Evolutionary conservation across 1,284 basidiomycete species (phyloP).

Genomic region (Testicularia cyperi): DNA sequence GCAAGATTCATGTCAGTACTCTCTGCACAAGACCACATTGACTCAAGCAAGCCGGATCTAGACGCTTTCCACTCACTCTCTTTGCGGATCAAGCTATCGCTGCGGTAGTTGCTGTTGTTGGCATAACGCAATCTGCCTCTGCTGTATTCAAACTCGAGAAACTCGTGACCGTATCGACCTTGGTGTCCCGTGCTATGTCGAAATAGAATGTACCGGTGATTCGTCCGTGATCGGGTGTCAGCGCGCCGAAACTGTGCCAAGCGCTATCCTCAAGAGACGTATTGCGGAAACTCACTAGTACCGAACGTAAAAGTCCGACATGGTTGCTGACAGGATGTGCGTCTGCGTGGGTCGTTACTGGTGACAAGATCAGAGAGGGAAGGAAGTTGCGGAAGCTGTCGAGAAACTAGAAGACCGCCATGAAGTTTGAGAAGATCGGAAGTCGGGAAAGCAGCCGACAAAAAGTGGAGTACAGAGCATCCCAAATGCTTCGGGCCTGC

Average conservation of each 20-base stretch:
- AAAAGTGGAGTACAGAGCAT: too few relatives aligned
- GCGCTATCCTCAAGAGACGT: background rate
- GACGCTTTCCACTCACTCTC: conserved; percentile 80
- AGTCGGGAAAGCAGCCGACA: too few relatives aligned
- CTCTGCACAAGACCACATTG: too few relatives aligned
- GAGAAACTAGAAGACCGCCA: too few relatives aligned
- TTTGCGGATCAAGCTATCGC: conserved; percentile 95
- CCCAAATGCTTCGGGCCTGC: too few relatives aligned
- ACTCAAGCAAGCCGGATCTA: too few relatives aligned
- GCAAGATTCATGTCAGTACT: too few relatives aligned
- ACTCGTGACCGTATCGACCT: conserved; percentile 63
- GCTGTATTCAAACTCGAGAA: conserved; percentile 97
- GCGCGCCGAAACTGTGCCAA: background rate
- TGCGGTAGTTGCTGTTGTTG: conserved; percentile 98
- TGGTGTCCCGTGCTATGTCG: conserved; percentile 53
- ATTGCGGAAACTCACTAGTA: conserved; percentile 53
- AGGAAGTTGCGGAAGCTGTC: background rate
- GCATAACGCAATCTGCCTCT: conserved; percentile 94
- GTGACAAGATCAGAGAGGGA: too few relatives aligned
- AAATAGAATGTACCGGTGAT: background rate
- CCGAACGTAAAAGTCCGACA: conserved; percentile 58
- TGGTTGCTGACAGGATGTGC: conserved; percentile 1
- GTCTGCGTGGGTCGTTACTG: background rate
- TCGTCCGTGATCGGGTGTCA: background rate
- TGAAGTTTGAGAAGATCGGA: too few relatives aligned